Percentiles rank a stretch among this genome's conserved stretches.
phyloP scores from a whole-genome alignment of 352 stramenopile species.

The Globisporangium solare region DNA sequence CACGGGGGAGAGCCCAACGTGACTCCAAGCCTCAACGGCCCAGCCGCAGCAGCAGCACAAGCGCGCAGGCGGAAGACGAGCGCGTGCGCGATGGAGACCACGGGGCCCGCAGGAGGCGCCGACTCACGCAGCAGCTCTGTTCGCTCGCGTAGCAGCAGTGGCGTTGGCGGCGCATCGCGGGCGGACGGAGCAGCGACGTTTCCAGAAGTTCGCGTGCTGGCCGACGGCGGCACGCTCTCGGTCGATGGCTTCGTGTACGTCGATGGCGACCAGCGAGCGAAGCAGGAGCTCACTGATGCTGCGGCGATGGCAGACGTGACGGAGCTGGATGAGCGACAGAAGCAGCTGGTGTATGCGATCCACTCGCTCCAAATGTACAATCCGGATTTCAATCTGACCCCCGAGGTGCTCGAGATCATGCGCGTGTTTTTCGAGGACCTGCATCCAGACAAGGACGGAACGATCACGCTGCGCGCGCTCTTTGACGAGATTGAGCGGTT shows the following conservation, averaged over 20 bases:
- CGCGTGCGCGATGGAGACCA: no score
- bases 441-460: constrained; percentile 38
- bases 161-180: no score
- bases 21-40: no score
- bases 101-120: no score
- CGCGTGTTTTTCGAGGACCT: constrained; percentile 74
- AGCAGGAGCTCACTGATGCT: not conserved
- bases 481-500: constrained; percentile 62
- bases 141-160: not conserved
- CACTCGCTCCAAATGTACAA: constrained; percentile 76
- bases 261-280: not conserved
- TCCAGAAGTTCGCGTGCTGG: not conserved
- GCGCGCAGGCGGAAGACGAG: no score
- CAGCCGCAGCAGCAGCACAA: no score
- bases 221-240: constrained; percentile 3
- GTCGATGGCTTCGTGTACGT: constrained; percentile 11
- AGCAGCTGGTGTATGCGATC: constrained; percentile 43
- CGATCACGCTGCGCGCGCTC: constrained; percentile 44
- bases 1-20: no score
- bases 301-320: not conserved
- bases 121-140: not conserved
- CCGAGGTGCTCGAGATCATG: constrained; percentile 79
- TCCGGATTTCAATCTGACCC: constrained; percentile 75
- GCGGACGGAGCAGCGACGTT: not conserved
- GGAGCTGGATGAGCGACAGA: constrained; percentile 3